phyloP scores from a whole-genome alignment of 352 stramenopile genomes.

The Poterioochromonas sp. region DNA sequence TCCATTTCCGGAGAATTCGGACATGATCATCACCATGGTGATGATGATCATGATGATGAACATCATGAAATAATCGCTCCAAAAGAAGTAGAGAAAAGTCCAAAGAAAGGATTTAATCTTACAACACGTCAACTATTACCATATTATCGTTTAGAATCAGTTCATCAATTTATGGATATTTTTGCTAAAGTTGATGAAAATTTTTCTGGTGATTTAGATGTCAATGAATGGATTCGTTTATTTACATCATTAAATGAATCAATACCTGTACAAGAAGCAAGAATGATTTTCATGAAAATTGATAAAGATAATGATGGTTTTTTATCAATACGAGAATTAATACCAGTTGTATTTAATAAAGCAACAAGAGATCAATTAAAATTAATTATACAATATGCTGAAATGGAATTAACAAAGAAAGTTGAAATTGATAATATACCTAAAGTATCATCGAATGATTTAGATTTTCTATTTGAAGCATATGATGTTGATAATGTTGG shows the following conservation, averaged over 20 bases:
- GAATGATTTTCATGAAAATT: conserved; percentile 35
- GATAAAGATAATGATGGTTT: conserved; percentile 29
- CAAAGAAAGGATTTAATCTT: background rate
- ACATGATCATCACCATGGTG: background rate
- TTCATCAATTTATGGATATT: conserved; percentile 33
- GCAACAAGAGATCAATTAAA: background rate
- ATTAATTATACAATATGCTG: conserved; percentile 4
- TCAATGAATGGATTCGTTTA: conserved; percentile 27
- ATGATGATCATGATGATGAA: background rate
- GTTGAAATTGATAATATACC: conserved; percentile 1
- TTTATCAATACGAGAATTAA: conserved; percentile 25
- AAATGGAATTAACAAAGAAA: conserved; percentile 34
- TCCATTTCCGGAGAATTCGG: too few relatives aligned
- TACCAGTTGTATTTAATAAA: conserved; percentile 31
- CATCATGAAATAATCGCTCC: background rate
- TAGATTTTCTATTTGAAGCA: conserved; percentile 20
- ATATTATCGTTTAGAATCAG: conserved; percentile 27
- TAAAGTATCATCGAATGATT: background rate
- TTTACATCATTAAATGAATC: conserved; percentile 32
- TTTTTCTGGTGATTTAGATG: conserved; percentile 32
- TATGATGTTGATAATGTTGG: conserved; percentile 32
- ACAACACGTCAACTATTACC: conserved; percentile 16
- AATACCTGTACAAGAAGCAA: conserved; percentile 22
- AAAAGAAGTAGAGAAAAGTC: background rate
- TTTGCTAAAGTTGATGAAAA: conserved; percentile 34